Conservation (phyloP, 345 rosid species). For the Citrus inodora region DNA sequence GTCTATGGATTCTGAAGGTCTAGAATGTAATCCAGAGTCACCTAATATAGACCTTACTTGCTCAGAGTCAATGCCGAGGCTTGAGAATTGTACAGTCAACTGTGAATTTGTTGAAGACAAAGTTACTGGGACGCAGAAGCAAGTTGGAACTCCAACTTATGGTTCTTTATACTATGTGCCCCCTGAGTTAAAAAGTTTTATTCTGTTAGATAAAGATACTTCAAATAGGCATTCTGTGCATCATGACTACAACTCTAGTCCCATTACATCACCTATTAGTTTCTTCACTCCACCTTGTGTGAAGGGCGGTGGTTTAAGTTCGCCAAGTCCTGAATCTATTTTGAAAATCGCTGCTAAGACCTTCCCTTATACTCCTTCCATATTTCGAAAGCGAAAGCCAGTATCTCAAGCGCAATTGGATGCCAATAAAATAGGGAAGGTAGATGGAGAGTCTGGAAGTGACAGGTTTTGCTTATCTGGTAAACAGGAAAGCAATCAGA, state of each 20-base stretch:
- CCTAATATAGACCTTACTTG: slow-evolving; percentile 28
- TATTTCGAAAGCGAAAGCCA: slow-evolving; percentile 68
- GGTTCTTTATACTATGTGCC: slow-evolving; percentile 59
- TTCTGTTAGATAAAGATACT: slow-evolving; percentile 35
- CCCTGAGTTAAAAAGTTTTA: slow-evolving; percentile 36
- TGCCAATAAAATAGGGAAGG: slow-evolving; percentile 26
- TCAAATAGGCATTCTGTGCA: slow-evolving; percentile 27
- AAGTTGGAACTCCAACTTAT: slow-evolving; percentile 37
- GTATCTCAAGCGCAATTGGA: slow-evolving; percentile 25
- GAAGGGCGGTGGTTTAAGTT: slow-evolving; percentile 36
- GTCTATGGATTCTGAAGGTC: slow-evolving; percentile 47
- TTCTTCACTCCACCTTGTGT: slow-evolving; percentile 87
- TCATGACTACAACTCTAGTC: slow-evolving; percentile 43
- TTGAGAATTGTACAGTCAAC: slow-evolving; percentile 25
- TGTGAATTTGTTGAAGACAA: slow-evolving; percentile 24
- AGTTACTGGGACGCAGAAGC: slow-evolving; percentile 25
- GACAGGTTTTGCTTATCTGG: slow-evolving; percentile 22
- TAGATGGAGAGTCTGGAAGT: slow-evolving; percentile 25
- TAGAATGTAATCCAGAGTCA: slow-evolving; percentile 36
- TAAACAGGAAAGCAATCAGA: slow-evolving; percentile 30
- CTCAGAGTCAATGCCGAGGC: slow-evolving; percentile 36
- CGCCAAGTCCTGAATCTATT: slow-evolving; percentile 67
- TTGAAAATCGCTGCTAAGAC: slow-evolving; percentile 77
- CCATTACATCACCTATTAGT: slow-evolving; percentile 50
- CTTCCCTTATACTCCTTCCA: slow-evolving; percentile 89